A percentile compares a stretch with the other conserved stretches of the same genome.
Evolutionary conservation across 345 rosid genomes (phyloP).

Genomic region (Brassica rapa): DNA sequence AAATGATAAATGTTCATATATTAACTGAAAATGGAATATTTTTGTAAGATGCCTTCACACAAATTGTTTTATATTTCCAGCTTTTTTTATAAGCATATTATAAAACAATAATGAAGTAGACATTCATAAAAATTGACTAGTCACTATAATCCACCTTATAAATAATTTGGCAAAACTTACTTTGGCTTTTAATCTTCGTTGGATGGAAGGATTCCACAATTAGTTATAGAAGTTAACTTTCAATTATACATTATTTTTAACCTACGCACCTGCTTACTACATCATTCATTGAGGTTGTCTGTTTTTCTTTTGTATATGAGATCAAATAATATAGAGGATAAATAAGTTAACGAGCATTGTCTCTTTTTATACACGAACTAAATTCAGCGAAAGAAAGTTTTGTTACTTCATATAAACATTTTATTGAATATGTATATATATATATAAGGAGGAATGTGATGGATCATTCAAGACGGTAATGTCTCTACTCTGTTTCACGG

Average conservation of each 20-base stretch:
- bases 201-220: conserved; percentile 1
- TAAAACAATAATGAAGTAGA: conserved; percentile 18
- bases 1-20: conserved; percentile 12
- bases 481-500: too few species aligned
- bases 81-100: not conserved
- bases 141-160: conserved; percentile 38
- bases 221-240: conserved; percentile 11
- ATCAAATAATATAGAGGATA: conserved; percentile 5
- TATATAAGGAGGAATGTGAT: too few species aligned
- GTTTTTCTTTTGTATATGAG: not conserved
- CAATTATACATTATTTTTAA: conserved; percentile 3
- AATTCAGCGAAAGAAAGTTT: not conserved
- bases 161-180: conserved; percentile 31
- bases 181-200: conserved; percentile 32
- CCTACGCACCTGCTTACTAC: conserved; percentile 10
- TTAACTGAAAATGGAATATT: conserved; percentile 14
- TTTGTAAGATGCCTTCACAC: conserved; percentile 9
- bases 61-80: not conserved
- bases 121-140: conserved; percentile 36
- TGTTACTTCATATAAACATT: not conserved
- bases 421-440: not conserved
- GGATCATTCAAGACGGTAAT: too few species aligned
- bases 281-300: not conserved
- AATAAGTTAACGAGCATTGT: not conserved
- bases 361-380: not conserved